Conservation (phyloP, 176 grass and related monocot genomes). For the Carex myosuroides region DNA sequence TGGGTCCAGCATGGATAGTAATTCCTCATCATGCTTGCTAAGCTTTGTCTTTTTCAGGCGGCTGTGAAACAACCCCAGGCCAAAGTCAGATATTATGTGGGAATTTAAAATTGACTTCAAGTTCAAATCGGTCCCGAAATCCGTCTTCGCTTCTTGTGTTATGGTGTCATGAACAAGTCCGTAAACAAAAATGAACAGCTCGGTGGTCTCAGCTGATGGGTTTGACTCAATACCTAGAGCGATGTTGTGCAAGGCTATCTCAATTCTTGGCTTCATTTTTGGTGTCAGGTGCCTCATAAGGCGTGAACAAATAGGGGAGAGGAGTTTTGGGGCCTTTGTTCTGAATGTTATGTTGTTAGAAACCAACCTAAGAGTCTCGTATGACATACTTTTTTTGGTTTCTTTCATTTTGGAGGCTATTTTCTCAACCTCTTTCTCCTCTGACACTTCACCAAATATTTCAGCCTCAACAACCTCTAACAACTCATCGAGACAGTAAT, state of each 20-base stretch:
- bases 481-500: constrained; percentile 86
- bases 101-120: constrained; percentile 45
- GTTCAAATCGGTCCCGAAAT: constrained; percentile 23
- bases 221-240: constrained; percentile 79
- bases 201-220: constrained; percentile 52
- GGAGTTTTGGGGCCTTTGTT: constrained; percentile 65
- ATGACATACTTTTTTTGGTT: constrained; percentile 89
- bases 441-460: constrained; percentile 84
- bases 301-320: constrained; percentile 52
- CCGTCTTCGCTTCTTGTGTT: constrained; percentile 28
- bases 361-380: constrained; percentile 76
- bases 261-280: constrained; percentile 57
- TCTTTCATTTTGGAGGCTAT: constrained; percentile 98
- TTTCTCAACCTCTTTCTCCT: constrained; percentile 96
- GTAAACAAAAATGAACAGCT: constrained; percentile 74
- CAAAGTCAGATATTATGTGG: constrained; percentile 68
- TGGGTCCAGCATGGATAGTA: constrained; percentile 79
- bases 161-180: constrained; percentile 64
- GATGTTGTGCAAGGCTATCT: constrained; percentile 74
- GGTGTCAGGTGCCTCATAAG: constrained; percentile 66
- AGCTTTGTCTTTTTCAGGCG: constrained; percentile 77
- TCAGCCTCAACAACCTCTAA: constrained; percentile 66
- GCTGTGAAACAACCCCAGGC: constrained; percentile 58
- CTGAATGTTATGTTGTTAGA: constrained; percentile 66
- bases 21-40: constrained; percentile 48